Percentiles rank a stretch among this genome's conserved stretches.
Conservation (phyloP, 306 rosid species). For the Cucurbita pepo region DNA sequence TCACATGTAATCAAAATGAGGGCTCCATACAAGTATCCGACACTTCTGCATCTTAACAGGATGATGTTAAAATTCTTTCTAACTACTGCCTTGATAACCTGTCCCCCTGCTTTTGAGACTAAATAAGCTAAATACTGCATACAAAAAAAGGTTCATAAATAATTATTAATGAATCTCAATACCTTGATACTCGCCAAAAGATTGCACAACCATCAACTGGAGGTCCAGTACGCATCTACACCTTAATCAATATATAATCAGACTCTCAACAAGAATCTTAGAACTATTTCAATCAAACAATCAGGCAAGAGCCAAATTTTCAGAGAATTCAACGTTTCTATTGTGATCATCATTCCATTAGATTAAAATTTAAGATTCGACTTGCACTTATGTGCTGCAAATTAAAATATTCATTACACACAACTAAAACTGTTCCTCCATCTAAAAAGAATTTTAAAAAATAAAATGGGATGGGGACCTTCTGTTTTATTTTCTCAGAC, state of each 20-base stretch:
- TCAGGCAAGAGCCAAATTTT: not conserved
- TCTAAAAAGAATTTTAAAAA: not conserved
- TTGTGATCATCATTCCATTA: not conserved
- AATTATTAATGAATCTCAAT: not conserved
- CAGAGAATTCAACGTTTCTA: not conserved
- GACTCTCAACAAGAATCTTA: slow-evolving; percentile 2
- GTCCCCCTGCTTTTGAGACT: not conserved
- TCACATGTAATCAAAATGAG: not conserved
- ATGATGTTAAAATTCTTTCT: not conserved
- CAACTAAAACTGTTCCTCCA: not conserved
- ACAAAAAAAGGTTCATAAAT: not conserved
- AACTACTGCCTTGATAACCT: not conserved
- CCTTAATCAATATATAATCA: slow-evolving; percentile 23
- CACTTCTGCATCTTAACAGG: not conserved
- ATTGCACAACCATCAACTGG: slow-evolving; percentile 87
- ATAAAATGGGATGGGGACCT: not conserved
- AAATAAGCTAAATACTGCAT: not conserved
- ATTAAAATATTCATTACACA: not conserved
- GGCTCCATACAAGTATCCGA: not conserved
- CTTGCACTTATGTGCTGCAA: not conserved
- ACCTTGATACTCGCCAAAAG: slow-evolving; percentile 90
- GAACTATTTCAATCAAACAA: not conserved
- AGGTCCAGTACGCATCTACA: slow-evolving; percentile 83
- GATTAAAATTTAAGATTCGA: not conserved
- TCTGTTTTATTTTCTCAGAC: not conserved